Conservation (phyloP, 495 filamentous ascomycete species). For the Mytilinidion resinicola region DNA sequence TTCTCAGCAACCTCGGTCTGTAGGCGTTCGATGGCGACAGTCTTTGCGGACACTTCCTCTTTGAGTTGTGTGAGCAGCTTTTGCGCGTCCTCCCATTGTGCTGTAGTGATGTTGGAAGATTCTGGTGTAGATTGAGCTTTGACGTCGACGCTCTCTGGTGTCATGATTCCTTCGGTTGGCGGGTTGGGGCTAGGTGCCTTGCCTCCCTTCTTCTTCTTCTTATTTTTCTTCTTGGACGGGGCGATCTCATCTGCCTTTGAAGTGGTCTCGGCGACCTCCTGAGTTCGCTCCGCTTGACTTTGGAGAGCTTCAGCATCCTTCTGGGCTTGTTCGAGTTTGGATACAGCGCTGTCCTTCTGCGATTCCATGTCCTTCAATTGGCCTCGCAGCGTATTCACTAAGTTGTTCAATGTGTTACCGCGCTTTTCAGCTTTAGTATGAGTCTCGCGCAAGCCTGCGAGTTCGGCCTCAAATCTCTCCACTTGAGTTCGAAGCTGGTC, state of each 20-base stretch:
- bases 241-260: conserved; percentile 9
- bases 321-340: conserved; percentile 23
- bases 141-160: conserved; percentile 28
- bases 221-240: conserved; percentile 68
- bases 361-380: conserved; percentile 45
- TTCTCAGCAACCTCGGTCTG: conserved; percentile 63
- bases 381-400: conserved; percentile 47
- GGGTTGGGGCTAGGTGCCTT: conserved; percentile 34
- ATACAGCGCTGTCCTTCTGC: conserved; percentile 28
- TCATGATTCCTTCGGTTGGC: conserved; percentile 33
- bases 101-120: conserved; percentile 10
- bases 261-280: conserved; percentile 7
- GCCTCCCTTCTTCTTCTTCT: conserved; percentile 82
- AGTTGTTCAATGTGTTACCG: conserved; percentile 45
- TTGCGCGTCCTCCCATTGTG: conserved; percentile 40
- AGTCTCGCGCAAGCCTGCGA: conserved; percentile 35
- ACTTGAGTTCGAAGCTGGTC: conserved; percentile 21
- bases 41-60: conserved; percentile 20
- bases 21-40: conserved; percentile 35
- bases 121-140: conserved; percentile 13
- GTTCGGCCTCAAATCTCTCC: conserved; percentile 16
- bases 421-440: conserved; percentile 48
- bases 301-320: conserved; percentile 19
- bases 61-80: conserved; percentile 41
- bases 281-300: neutral